Base-by-base conservation (phyloP, 2,329 filamentous ascomycete genomes). In the Torrubiellomyces zombiae region DNA sequence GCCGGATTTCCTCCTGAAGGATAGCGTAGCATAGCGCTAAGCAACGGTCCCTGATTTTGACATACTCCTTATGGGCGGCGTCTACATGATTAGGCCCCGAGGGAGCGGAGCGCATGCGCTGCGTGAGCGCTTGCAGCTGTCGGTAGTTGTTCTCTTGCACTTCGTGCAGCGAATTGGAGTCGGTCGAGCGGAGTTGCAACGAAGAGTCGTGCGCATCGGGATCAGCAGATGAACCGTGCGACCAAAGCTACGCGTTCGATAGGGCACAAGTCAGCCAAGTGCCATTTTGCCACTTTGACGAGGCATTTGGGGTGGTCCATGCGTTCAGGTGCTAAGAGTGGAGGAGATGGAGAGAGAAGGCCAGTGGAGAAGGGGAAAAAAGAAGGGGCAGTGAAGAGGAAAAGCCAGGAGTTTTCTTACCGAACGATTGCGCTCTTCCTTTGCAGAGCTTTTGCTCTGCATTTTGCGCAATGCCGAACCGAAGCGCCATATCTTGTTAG, bases 51-150 rank as follows among this genome's bases (percentile, higher is more conserved):
- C 43, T 51, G 23, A 55, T 34, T 32, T 51, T 60, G 26, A 37
- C 34, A 23, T 60, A 63, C 6, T 56, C 47, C 14, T 55, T 52
- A 34, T 54, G 63, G 5, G 51, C 52, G 3, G 46, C 42, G 28
- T 62, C 60, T 10, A 61, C 50, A 5, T 53, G 43, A 28, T 38
- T 48, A 3, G 49, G 40, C 2, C 39, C 42, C 0, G 43, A 34
- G 3, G 50, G 44, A 4, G 43, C 38, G 19, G 44, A 36, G 21
- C 47, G 42, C 36, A 55, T 46, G 23, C 48, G 45, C 27, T 47
- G 47, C 7, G 51, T 34, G 6, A 53, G 37, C 14, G 37, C 30
- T 9, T 48, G 44, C 3, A 55, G 42, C 26, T 51, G 50, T 11
- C 48, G 45, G 16, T 44, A 41, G 29, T 42, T 47, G 19, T 37